Base-by-base conservation (phyloP, 176 grass and related monocot species). In the Oryza glaberrima region DNA sequence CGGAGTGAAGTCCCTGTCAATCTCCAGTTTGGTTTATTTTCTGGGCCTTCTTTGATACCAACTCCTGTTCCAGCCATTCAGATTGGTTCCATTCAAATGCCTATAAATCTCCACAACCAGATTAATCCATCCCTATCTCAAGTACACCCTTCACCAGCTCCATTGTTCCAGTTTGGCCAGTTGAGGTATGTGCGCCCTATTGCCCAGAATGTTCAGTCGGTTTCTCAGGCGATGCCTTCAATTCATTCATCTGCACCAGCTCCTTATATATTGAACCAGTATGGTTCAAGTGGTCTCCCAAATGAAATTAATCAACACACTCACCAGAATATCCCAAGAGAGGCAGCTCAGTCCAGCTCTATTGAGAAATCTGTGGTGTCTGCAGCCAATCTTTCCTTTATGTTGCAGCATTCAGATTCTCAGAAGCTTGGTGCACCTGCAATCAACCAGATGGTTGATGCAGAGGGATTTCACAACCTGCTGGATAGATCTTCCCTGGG, bases 61-160 rank as follows among this genome's bases (percentile, higher is more conserved):
- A 92, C 96, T 79, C 88, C 86, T 16, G 82, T 95, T 88, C 93
- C 88, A 85, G 93, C 93, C 67, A 98, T 98, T 89, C 93, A 98
- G 82, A 96, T 98, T 89, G 96, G 96, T 84, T 98, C 96, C 22
- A 94, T 98, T 84, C 96, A 98, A 69, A 98, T 98, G 96, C 96
- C 93, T 22, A 98, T 98, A 82, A 88, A 98, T 91, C 82, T 94
- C 66, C 93, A 94, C 72, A 90, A 86, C 73, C 93, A 94, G 83
- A 73, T 88, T 84, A 88, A 78, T 23, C 93, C 88, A 75, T 85
- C 90, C 51, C 46, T 92, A 58, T 40, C 83, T 81, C 96, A 95
- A 76, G 82, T 86, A 49, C 81, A 84, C 77, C 80, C 91, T 92
- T 90, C 91, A 78, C 79, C 86, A 15, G 26, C 87, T 81, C 91